Percentiles rank a stretch among this genome's conserved stretches.
Evolutionary conservation across 495 filamentous ascomycete species (phyloP).

Genomic region (Tuber indicum): DNA sequence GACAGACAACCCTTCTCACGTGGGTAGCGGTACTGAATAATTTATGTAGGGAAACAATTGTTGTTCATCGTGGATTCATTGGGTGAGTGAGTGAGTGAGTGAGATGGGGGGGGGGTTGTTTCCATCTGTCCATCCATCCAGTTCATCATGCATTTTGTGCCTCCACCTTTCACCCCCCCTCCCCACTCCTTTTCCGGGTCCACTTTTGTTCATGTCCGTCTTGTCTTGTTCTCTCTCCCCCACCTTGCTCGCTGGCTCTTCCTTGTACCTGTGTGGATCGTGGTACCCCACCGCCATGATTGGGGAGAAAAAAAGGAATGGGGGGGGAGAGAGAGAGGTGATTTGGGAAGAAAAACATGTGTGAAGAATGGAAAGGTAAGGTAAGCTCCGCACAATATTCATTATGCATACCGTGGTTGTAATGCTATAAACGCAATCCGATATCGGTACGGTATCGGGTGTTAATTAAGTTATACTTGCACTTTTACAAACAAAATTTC

Average conservation of each 20-base stretch:
- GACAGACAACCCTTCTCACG: not conserved
- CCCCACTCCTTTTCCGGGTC: not conserved
- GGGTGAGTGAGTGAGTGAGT: not conserved
- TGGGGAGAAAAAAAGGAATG: not conserved
- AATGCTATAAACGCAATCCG: not conserved
- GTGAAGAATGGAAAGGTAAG: not conserved
- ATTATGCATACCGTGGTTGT: not conserved
- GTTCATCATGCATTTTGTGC: slow-evolving; percentile 2
- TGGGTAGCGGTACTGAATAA: not conserved
- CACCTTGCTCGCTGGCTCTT: not conserved
- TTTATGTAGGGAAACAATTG: not conserved
- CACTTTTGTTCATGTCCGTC: not conserved
- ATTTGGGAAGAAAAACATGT: not conserved
- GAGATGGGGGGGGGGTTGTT: not conserved
- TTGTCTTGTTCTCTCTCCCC: not conserved
- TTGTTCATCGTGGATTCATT: not conserved
- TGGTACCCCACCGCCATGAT: not conserved
- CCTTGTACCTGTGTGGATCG: not conserved
- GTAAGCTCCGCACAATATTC: not conserved
- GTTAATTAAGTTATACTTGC: not conserved
- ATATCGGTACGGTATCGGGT: no score
- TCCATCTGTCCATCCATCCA: not conserved
- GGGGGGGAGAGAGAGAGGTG: no score
- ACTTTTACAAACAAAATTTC: not conserved
- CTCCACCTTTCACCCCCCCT: not conserved